Evolutionary conservation across 345 rosid genomes (phyloP), one percentile per base, ranked within the genome.

Genomic region (Brassica napus): DNA sequence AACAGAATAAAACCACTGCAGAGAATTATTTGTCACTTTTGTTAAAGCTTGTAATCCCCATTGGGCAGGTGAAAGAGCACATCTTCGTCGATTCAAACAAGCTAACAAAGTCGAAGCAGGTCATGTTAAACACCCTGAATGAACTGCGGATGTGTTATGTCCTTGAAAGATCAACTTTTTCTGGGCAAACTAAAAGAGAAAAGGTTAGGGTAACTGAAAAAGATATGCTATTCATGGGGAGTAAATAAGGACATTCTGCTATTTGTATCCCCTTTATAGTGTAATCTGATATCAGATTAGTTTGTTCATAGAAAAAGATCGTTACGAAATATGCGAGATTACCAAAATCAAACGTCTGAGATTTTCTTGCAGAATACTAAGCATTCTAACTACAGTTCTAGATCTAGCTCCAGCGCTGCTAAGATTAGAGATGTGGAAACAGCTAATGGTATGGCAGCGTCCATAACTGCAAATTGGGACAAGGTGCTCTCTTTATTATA

Each of bases 101-200:
- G 82, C 82, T 88, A 83, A 87, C 87, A 76, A 94, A 92, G 79
- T 94, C 98, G 62, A 91, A 91, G 78, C 98, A 90, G 89, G 84
- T 94, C 73, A 84, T 93, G 82, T 71, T 94, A 84, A 86, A 84
- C 82, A 88, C 84, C 72, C 92, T 94, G 68, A 92, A 94, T 85
- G 95, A 92, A 81, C 97, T 94, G 82, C 94, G 98, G 28, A 73
- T 84, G 71, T 88, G 88, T 73, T 81, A 89, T 83, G 89, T 89
- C 76, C 82, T 82, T 77, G 94, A 88, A 74, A 84, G 88, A 86
- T 80, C 75, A 12, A 83, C 86, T 68, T 84, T 86, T 78, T 81
- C 74, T 30, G 86, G 79, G 35, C 77, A 84, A 72, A 79, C 79
- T 34, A 90, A 86, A 73, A 86, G 84, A 80, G 98, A 87, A 75